These are phyloP conservation scores for Babesia gibsoni DNA, from an alignment of 169 alveolate species.

Conservation along the genomic window DNA sequence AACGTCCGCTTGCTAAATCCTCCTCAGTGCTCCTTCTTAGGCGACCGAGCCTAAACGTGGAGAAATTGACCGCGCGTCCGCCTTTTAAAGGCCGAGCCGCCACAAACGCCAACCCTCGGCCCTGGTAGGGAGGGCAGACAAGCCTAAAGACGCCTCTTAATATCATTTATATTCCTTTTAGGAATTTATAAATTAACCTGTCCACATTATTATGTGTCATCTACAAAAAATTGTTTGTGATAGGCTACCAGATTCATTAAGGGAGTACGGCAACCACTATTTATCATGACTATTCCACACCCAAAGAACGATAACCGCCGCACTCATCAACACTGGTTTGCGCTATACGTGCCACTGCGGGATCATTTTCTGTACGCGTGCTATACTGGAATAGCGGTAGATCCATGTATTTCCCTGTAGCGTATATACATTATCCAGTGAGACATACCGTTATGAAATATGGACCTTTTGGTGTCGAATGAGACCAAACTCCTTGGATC, in stretches of 20 bases:
- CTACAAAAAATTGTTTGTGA: too few species aligned
- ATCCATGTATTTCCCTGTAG: constrained; percentile 51
- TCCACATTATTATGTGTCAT: too few species aligned
- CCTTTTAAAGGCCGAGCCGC: not conserved
- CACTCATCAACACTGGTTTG: not conserved
- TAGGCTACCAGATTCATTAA: too few species aligned
- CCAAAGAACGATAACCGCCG: not conserved
- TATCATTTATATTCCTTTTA: too few species aligned
- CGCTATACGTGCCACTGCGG: constrained; percentile 18
- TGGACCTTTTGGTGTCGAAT: constrained; percentile 60
- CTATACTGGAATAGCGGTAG: constrained; percentile 53
- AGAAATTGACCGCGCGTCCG: not conserved
- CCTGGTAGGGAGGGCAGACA: constrained; percentile 2
- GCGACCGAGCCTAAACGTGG: constrained; percentile 36
- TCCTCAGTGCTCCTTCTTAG: constrained; percentile 28
- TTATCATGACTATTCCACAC: not conserved
- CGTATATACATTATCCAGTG: not conserved
- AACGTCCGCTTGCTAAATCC: constrained; percentile 13
- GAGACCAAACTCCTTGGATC: constrained; percentile 60
- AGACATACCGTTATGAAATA: constrained; percentile 51
- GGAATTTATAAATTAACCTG: too few species aligned
- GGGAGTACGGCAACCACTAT: not conserved
- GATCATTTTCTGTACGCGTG: constrained; percentile 33
- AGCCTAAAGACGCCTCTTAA: not conserved
- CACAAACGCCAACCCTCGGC: not conserved